A percentile compares a stretch with the other conserved stretches of the same genome.
phyloP scores from a whole-genome alignment of 2,329 filamentous ascomycete species.

The Sporothrix euskadiensis region DNA sequence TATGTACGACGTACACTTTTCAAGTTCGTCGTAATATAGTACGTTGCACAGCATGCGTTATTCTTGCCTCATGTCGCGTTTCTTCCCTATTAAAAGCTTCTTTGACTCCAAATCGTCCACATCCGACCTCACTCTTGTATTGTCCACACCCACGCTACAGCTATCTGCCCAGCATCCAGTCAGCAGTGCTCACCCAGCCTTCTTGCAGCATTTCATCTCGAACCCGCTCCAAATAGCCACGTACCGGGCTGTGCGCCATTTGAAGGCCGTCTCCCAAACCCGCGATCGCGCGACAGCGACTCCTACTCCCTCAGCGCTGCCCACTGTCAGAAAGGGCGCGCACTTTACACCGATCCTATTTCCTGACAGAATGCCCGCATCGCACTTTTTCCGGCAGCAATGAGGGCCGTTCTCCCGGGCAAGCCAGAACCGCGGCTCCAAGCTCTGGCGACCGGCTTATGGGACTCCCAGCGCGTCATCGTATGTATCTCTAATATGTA shows the following conservation, averaged over 20 bases:
- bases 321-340: background rate
- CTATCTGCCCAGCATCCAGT: background rate
- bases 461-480: constrained; percentile 44
- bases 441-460: constrained; percentile 50
- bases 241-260: background rate
- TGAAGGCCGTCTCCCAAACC: background rate
- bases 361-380: constrained; percentile 30
- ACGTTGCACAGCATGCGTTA: background rate
- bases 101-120: background rate
- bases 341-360: background rate
- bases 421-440: constrained; percentile 51
- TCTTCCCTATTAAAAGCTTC: background rate
- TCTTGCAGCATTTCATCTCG: background rate
- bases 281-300: background rate
- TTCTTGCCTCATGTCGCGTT: background rate
- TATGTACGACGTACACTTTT: background rate
- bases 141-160: background rate
- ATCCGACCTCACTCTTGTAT: background rate
- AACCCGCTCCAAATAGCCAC: background rate
- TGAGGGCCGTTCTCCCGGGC: constrained; percentile 52
- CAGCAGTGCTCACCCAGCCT: background rate
- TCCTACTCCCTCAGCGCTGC: background rate
- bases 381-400: constrained; percentile 37
- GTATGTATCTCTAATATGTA: constrained; percentile 32
- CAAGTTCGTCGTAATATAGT: background rate